Conservation (phyloP, 352 stramenopile genomes). For the Phytophthora megakarya region DNA sequence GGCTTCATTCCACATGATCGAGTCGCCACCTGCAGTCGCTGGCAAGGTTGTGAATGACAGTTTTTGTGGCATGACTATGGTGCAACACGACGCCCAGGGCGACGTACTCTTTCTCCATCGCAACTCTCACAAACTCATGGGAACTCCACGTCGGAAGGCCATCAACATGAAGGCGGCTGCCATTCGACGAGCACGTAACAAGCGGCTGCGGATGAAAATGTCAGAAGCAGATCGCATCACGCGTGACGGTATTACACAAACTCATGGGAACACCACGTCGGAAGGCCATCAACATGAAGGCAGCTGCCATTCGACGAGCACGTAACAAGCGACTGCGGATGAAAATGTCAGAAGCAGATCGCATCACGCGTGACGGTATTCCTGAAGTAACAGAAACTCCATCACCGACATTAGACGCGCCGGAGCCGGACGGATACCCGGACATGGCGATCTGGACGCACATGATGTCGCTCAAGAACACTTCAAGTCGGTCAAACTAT, state of each 20-base stretch:
- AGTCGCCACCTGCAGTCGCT: conserved; percentile 41
- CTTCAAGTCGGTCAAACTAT: conserved; percentile 44
- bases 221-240: conserved; percentile 26
- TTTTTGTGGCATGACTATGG: conserved; percentile 64
- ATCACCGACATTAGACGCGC: conserved; percentile 26
- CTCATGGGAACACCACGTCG: conserved; percentile 31
- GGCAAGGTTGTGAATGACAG: conserved; percentile 38
- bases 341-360: conserved; percentile 33
- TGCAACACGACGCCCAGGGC: conserved; percentile 41
- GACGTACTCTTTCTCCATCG: conserved; percentile 55
- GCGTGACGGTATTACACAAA: conserved; percentile 34
- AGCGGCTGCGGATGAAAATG: conserved; percentile 34
- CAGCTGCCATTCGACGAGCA: conserved; percentile 26
- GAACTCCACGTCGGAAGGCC: conserved; percentile 22
- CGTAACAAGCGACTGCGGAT: conserved; percentile 15
- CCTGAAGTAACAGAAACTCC: conserved; percentile 20
- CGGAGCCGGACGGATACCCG: conserved; percentile 31
- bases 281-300: conserved; percentile 31
- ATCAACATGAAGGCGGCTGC: conserved; percentile 33
- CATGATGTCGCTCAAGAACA: conserved; percentile 57
- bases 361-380: conserved; percentile 6
- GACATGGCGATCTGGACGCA: conserved; percentile 69
- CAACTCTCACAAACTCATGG: conserved; percentile 52
- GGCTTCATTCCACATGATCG: conserved; percentile 51
- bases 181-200: conserved; percentile 29